Evolutionary conservation across 225 moss, liverwort and hornwort genomes (phyloP).

Genomic region (Climacium dendroides): DNA sequence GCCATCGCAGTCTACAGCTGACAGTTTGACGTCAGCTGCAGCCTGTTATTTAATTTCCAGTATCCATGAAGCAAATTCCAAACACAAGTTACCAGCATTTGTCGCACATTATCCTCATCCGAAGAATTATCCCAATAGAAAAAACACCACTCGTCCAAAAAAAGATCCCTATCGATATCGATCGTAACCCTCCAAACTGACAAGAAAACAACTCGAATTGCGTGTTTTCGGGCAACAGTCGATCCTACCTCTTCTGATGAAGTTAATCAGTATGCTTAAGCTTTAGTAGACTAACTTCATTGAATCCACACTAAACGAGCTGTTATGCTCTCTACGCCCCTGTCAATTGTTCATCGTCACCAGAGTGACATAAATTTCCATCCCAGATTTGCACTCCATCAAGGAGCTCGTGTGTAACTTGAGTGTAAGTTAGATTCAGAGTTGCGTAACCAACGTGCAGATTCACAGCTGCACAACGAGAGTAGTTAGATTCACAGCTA

Average conservation of each 20-base stretch:
- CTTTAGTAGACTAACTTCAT: neutral
- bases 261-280: too few relatives aligned
- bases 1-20: neutral
- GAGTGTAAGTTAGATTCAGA: neutral
- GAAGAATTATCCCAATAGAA: neutral
- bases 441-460: neutral
- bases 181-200: too few relatives aligned
- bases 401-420: neutral
- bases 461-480: neutral
- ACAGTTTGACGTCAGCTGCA: neutral
- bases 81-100: neutral
- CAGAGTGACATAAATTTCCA: neutral
- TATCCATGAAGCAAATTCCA: neutral
- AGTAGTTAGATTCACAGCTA: neutral
- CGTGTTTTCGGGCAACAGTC: too few relatives aligned
- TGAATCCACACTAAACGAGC: neutral
- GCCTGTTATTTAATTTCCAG: neutral
- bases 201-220: too few relatives aligned
- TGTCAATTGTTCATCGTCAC: neutral
- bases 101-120: neutral
- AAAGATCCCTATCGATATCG: too few relatives aligned
- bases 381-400: neutral
- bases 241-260: too few relatives aligned
- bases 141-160: neutral
- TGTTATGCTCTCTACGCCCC: neutral